Evolutionary conservation across 257 asterid genomes (phyloP), one percentile per base, ranked within the genome.

Genomic region (Leonotis leonurus): DNA sequence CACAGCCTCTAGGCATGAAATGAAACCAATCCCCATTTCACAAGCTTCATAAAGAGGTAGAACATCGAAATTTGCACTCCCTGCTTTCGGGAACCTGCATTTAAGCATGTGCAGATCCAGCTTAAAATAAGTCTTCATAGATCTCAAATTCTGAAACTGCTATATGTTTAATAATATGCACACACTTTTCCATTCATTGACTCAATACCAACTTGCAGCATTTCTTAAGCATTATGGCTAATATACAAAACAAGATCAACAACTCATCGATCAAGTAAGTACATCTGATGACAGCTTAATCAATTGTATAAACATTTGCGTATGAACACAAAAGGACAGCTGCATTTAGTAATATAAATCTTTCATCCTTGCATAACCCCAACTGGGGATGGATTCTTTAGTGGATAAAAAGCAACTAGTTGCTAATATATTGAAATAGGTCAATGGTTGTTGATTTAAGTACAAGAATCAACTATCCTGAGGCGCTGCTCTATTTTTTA

Each of bases 391-490:
- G n/a, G n/a, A 78, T 69, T 63, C 55, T 66, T 26, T 18, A 61
- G 33, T 48, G 37, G 54, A 67, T 51, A 56, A 79, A n/a, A 27
- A 61, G 45, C 79, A 69, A 71, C 67, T 65, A 32, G 61, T 17
- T n/a, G 48, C 48, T 59, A 58, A n/a, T 62, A 40, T 48, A 70
- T 33, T 43, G 50, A 48, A 75, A 72, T 24, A 62, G 73, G 85
- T 70, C 77, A 70, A 76, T 16, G 40, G 62, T 27, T 62, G 71
- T 74, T 69, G 75, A 64, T 49, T 40, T 60, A 68, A 75, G 69
- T 57, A 62, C 67, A 37, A 32, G 70, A 25, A 32, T 33, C 6
- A 60, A 24, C 54, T 30, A 57, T 11, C 49, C 32, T 55, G 20
- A 18, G 13, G 27, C 2, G 10, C 58, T 52, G 33, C 36, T 8